phyloP scores from a whole-genome alignment of 257 asterid genomes.

The Primulina tabacum region DNA sequence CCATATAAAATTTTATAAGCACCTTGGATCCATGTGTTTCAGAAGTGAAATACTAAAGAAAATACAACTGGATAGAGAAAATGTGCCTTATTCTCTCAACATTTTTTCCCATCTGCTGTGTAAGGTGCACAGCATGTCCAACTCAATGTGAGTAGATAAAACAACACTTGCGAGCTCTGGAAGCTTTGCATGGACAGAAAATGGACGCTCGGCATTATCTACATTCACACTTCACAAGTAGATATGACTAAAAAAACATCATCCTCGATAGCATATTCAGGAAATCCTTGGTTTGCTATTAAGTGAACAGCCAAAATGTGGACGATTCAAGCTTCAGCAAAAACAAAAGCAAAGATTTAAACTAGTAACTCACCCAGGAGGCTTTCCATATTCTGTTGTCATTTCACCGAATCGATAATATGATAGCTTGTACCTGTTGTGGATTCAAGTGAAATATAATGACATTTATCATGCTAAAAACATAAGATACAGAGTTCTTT shows the following conservation, averaged over 20 bases:
- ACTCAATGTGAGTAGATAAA: background rate
- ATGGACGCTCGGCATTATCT: background rate
- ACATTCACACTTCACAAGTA: background rate
- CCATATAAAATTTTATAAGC: background rate
- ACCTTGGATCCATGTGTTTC: background rate
- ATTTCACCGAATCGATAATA: conserved; percentile 96
- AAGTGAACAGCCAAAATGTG: background rate
- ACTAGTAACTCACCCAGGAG: conserved; percentile 77
- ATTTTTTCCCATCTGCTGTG: background rate
- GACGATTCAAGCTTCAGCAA: background rate
- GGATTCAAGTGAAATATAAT: conserved; percentile 18
- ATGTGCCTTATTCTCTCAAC: background rate
- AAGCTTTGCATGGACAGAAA: background rate
- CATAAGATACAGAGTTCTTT: background rate
- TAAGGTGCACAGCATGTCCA: background rate
- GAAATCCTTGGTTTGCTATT: conserved; percentile 9
- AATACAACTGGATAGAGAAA: background rate
- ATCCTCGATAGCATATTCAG: background rate
- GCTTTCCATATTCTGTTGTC: conserved; percentile 91
- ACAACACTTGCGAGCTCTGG: background rate
- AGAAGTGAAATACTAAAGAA: background rate
- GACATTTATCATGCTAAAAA: background rate
- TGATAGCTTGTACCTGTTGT: conserved; percentile 83
- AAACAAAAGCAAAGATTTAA: background rate
- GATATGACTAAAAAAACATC: background rate